Evolutionary conservation across 495 filamentous ascomycete species (phyloP).

Genomic region (Daldinia decipiens): DNA sequence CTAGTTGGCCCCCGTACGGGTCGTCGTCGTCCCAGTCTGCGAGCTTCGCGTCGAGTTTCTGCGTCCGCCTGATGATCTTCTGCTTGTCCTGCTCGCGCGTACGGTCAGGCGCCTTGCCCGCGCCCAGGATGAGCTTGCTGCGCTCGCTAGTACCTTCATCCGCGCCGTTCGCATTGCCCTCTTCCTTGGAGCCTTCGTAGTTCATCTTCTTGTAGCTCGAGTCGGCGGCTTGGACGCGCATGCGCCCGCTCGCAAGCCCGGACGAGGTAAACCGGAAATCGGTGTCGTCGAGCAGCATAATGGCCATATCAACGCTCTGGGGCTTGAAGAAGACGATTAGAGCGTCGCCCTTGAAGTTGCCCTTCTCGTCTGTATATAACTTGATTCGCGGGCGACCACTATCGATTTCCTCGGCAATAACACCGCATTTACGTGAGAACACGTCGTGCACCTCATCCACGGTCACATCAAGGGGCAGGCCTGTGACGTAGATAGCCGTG

Average conservation of each 20-base stretch:
- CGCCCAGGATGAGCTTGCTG: slow-evolving; percentile 41
- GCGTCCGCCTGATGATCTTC: slow-evolving; percentile 88
- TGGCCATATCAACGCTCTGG: slow-evolving; percentile 87
- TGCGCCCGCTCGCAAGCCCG: slow-evolving; percentile 64
- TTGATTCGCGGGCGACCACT: slow-evolving; percentile 86
- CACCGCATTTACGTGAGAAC: slow-evolving; percentile 87
- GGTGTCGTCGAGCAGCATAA: slow-evolving; percentile 90
- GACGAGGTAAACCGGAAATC: slow-evolving; percentile 75
- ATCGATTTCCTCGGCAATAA: slow-evolving; percentile 95
- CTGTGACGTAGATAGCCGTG: slow-evolving; percentile 89
- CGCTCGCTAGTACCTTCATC: slow-evolving; percentile 35
- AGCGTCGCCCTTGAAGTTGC: slow-evolving; percentile 91
- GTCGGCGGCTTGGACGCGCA: slow-evolving; percentile 87
- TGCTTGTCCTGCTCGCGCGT: slow-evolving; percentile 73
- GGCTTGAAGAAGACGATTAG: slow-evolving; percentile 94
- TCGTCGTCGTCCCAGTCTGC: slow-evolving; percentile 93
- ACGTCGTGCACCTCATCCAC: slow-evolving; percentile 81
- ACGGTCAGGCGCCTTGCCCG: slow-evolving; percentile 54
- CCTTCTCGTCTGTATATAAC: slow-evolving; percentile 85
- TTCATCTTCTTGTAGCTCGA: slow-evolving; percentile 82
- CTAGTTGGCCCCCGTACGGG: slow-evolving; percentile 53
- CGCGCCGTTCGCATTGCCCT: slow-evolving; percentile 52
- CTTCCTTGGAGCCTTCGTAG: slow-evolving; percentile 49
- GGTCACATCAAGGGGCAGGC: slow-evolving; percentile 79
- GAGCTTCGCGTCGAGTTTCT: slow-evolving; percentile 87